Conservation (phyloP, 306 rosid genomes). For the Cucurbita maxima region DNA sequence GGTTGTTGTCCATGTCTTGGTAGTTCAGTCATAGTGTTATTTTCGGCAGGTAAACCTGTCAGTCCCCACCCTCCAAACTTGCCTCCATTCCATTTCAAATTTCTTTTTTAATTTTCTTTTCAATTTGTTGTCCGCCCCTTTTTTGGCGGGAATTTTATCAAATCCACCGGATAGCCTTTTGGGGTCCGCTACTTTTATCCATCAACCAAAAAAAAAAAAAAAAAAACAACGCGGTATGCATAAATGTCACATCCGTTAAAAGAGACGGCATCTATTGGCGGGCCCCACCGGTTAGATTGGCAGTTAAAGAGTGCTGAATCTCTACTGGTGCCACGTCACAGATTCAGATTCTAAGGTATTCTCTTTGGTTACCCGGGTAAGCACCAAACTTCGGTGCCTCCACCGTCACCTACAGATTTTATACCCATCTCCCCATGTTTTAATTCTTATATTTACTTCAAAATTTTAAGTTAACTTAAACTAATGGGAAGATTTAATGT, state of each 20-base stretch:
- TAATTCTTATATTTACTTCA: too few relatives aligned
- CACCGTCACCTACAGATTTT: not conserved
- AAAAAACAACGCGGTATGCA: not conserved
- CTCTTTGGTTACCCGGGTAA: not conserved
- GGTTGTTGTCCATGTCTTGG: not conserved
- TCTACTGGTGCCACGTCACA: slow-evolving; percentile 1
- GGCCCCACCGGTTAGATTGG: not conserved
- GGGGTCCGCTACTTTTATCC: slow-evolving; percentile 10
- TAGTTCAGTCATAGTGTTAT: not conserved
- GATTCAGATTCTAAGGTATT: not conserved
- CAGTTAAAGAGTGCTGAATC: not conserved
- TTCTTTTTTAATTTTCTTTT: not conserved
- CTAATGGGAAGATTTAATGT: too few relatives aligned
- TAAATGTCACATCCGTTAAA: slow-evolving; percentile 1
- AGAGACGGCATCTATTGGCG: not conserved
- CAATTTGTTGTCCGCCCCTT: not conserved
- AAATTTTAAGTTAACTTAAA: too few relatives aligned
- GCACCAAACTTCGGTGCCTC: not conserved
- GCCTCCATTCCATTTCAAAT: not conserved
- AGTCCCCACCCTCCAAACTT: not conserved
- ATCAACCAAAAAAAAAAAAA: not conserved
- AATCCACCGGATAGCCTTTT: slow-evolving; percentile 1
- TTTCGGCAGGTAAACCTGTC: slow-evolving; percentile 5
- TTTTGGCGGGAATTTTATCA: slow-evolving; percentile 11
- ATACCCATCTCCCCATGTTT: not conserved